phyloP scores from a whole-genome alignment of 2,329 filamentous ascomycete genomes.

The Xylaria sp. region DNA sequence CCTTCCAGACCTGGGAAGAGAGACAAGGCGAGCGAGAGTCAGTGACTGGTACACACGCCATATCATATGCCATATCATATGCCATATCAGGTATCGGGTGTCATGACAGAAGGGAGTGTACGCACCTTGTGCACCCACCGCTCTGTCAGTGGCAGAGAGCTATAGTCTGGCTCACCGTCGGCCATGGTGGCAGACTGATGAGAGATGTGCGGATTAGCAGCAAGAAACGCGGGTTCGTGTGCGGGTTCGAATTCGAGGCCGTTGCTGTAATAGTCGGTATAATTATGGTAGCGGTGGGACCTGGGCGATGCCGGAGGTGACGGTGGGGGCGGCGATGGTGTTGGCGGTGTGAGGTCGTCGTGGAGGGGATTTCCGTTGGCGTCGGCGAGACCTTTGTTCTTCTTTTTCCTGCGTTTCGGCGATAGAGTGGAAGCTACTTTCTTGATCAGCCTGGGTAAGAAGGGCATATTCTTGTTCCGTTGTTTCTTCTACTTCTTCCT shows the following conservation, averaged over 20 bases:
- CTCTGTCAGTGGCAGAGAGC: constrained; percentile 79
- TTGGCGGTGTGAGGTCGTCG: background rate
- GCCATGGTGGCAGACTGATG: constrained; percentile 68
- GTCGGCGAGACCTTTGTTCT: constrained; percentile 2
- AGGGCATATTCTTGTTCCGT: constrained; percentile 2
- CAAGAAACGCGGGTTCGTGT: background rate
- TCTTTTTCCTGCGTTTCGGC: constrained; percentile 34
- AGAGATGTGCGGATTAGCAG: background rate
- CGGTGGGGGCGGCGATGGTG: background rate
- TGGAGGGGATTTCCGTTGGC: background rate
- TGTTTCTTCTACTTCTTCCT: background rate
- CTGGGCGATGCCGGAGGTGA: background rate
- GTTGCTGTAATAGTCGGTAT: background rate
- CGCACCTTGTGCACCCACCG: constrained; percentile 84
- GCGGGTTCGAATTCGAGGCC: background rate
- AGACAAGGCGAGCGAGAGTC: background rate
- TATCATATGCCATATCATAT: background rate
- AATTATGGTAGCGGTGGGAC: background rate
- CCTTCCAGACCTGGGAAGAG: constrained; percentile 83
- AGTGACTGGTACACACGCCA: too few relatives aligned
- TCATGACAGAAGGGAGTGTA: background rate
- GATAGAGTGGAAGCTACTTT: constrained; percentile 43
- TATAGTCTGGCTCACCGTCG: constrained; percentile 85
- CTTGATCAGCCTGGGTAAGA: constrained; percentile 44
- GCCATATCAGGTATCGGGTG: background rate